phyloP scores from a whole-genome alignment of 2,329 filamentous ascomycete species.

The Plectosphaerella sp. region DNA sequence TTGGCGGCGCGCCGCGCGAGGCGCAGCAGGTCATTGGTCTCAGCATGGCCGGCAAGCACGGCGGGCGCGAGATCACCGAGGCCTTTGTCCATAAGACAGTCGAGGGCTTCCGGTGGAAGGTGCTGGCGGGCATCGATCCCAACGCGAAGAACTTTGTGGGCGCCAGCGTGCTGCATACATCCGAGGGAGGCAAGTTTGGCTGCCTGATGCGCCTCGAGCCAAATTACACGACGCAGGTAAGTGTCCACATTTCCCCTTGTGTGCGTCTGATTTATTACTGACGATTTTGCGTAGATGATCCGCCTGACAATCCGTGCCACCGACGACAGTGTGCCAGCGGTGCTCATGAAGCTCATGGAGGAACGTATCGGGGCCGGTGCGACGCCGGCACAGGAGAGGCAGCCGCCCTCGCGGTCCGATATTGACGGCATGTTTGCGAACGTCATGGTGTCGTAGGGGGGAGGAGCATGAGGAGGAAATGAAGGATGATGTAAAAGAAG shows the following conservation, averaged over 20 bases:
- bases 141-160: constrained; percentile 94
- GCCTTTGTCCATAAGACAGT: constrained; percentile 68
- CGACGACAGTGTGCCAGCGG: constrained; percentile 78
- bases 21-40: constrained; percentile 82
- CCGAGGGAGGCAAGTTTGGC: constrained; percentile 83
- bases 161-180: constrained; percentile 79
- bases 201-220: constrained; percentile 92
- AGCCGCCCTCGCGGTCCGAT: constrained; percentile 39
- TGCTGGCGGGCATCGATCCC: constrained; percentile 81
- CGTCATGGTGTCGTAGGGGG: constrained; percentile 40
- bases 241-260: not conserved
- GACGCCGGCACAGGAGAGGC: constrained; percentile 31
- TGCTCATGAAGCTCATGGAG: constrained; percentile 83
- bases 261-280: constrained; percentile 6
- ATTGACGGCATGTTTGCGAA: constrained; percentile 53
- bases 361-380: constrained; percentile 64
- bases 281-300: constrained; percentile 67
- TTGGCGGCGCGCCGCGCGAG: constrained; percentile 82
- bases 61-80: constrained; percentile 62
- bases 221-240: constrained; percentile 84
- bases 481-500: too few relatives aligned
- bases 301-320: constrained; percentile 91
- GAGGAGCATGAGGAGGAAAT: constrained; percentile 1
- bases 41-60: constrained; percentile 41
- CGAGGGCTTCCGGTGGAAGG: constrained; percentile 83